phyloP scores from a whole-genome alignment of 1,139 yeast genomes.

The Blastobotrys proliferans region DNA sequence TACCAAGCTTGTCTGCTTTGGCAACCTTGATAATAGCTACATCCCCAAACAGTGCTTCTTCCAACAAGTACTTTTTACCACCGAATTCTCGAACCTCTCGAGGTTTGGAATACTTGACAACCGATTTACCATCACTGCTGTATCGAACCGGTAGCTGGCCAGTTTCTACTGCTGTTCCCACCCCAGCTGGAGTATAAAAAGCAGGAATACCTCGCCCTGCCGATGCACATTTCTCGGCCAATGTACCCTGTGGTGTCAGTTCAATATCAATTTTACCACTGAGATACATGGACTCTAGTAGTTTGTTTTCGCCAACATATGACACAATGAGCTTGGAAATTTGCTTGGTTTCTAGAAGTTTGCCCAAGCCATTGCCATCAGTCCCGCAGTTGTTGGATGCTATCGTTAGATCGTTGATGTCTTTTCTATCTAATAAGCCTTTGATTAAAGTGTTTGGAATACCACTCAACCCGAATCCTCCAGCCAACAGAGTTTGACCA shows the following conservation, averaged over 20 bases:
- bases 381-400: constrained; percentile 52
- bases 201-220: constrained; percentile 51
- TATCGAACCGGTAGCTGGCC: constrained; percentile 46
- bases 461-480: constrained; percentile 51
- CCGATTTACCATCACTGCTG: constrained; percentile 35
- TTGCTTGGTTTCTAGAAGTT: constrained; percentile 42
- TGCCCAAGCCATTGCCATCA: constrained; percentile 45
- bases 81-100: constrained; percentile 38
- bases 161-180: constrained; percentile 46
- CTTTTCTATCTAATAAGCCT: constrained; percentile 35
- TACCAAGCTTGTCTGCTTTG: constrained; percentile 42
- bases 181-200: constrained; percentile 49
- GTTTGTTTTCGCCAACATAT: constrained; percentile 45
- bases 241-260: constrained; percentile 49
- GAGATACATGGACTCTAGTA: constrained; percentile 41
- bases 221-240: constrained; percentile 47
- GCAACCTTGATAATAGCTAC: constrained; percentile 42
- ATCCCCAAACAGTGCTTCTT: constrained; percentile 41
- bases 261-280: constrained; percentile 45
- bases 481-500: constrained; percentile 37
- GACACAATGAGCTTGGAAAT: constrained; percentile 44
- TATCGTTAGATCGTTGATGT: constrained; percentile 40
- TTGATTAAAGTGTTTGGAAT: constrained; percentile 45
- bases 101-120: constrained; percentile 36
- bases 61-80: constrained; percentile 40